phyloP scores from a whole-genome alignment of 768 basidiomycete species.

The Termitomyces sp. region DNA sequence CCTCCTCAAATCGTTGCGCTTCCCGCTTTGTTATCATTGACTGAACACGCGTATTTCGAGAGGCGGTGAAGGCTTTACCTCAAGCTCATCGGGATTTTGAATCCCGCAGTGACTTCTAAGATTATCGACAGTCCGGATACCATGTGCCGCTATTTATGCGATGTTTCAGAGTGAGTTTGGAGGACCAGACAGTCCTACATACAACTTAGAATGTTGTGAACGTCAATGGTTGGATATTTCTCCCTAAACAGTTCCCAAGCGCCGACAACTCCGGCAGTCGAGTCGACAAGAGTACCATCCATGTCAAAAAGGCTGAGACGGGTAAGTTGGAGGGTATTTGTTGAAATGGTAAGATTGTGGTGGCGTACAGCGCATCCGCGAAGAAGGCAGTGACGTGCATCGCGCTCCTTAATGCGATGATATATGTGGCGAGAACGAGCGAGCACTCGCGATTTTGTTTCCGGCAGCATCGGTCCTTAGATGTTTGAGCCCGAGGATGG shows the following conservation, averaged over 20 bases:
- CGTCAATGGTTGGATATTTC: conserved; percentile 63
- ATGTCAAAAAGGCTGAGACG: conserved; percentile 65
- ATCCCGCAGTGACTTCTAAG: conserved; percentile 68
- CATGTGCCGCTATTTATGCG: conserved; percentile 58
- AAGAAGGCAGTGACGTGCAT: conserved; percentile 32
- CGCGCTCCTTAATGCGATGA: conserved; percentile 7
- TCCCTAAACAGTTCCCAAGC: conserved; percentile 79
- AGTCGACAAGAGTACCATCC: conserved; percentile 82
- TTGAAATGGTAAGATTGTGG: not conserved
- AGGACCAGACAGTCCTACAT: conserved; percentile 20
- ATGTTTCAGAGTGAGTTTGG: not conserved
- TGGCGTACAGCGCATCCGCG: conserved; percentile 40
- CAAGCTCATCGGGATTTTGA: conserved; percentile 58
- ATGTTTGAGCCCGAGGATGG: conserved; percentile 31
- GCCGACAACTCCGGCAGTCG: conserved; percentile 74
- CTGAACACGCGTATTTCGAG: not conserved
- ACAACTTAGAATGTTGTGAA: conserved; percentile 60
- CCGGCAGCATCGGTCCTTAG: not conserved
- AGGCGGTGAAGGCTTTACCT: conserved; percentile 36
- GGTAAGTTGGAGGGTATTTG: conserved; percentile 8
- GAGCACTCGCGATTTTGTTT: not conserved
- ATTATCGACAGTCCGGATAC: conserved; percentile 81
- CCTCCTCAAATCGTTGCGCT: conserved; percentile 73
- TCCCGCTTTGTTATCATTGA: conserved; percentile 42
- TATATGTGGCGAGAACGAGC: not conserved